Evolutionary conservation across 805 yeast species (phyloP).

Genomic region (Wickerhamiella slavikovae): DNA sequence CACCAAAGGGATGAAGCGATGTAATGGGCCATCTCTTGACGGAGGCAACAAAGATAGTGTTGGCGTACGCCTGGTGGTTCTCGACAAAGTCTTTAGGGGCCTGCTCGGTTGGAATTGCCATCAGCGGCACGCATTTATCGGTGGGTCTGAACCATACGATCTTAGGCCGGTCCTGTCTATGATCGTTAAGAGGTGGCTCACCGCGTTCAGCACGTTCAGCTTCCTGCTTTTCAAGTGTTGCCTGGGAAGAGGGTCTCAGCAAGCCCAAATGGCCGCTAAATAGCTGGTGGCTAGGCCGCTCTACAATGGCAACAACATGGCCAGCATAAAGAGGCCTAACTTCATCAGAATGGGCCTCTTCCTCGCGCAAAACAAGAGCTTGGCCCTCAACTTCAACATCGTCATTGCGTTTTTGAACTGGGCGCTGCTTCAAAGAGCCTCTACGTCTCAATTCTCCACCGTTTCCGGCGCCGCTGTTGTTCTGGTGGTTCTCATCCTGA

Average conservation of each 20-base stretch:
- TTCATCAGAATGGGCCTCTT: constrained; percentile 85
- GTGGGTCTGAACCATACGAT: constrained; percentile 99
- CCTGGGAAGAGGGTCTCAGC: constrained; percentile 88
- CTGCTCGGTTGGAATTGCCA: constrained; percentile 96
- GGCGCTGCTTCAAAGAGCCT: constrained; percentile 85
- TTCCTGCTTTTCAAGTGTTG: constrained; percentile 47
- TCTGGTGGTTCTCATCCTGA: constrained; percentile 17
- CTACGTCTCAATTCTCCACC: constrained; percentile 49
- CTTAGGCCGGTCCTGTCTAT: constrained; percentile 39
- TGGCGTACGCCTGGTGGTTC: constrained; percentile 63
- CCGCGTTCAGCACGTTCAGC: constrained; percentile 15
- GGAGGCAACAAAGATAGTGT: constrained; percentile 77
- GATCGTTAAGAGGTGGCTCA: constrained; percentile 12
- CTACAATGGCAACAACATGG: constrained; percentile 94
- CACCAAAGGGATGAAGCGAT: constrained; percentile 94
- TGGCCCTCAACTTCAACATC: constrained; percentile 99
- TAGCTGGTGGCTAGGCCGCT: constrained; percentile 90
- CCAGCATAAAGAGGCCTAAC: constrained; percentile 91
- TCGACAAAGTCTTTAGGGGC: constrained; percentile 93
- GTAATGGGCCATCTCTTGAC: constrained; percentile 99
- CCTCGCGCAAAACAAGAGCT: constrained; percentile 74
- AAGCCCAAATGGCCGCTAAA: constrained; percentile 89
- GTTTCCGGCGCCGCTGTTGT: constrained; percentile 10
- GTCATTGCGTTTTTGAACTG: constrained; percentile 92
- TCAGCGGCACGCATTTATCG: constrained; percentile 90